A percentile compares a stretch with the other conserved stretches of the same genome.
These are phyloP conservation scores for Ophiostoma ulmi DNA, from an alignment of 2,329 filamentous ascomycete species.

Conservation along the genomic window DNA sequence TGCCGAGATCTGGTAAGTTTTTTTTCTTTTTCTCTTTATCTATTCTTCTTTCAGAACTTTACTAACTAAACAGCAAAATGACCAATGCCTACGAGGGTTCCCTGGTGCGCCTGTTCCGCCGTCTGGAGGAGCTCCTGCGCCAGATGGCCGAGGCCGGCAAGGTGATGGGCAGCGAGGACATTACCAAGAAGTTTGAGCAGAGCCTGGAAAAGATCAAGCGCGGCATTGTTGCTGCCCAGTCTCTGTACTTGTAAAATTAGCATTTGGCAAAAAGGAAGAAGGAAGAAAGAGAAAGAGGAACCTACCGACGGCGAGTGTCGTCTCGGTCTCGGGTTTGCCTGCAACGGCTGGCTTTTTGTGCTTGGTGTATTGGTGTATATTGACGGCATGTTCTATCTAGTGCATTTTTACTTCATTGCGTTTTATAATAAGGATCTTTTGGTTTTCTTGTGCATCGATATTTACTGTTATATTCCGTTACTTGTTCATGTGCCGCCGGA, in stretches of 20 bases:
- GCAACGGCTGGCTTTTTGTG: conserved; percentile 5
- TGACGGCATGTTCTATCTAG: conserved; percentile 10
- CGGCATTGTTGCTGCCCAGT: conserved; percentile 93
- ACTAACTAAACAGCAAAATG: conserved; percentile 66
- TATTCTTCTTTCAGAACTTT: not conserved
- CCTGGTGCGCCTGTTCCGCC: conserved; percentile 90
- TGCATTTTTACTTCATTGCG: not conserved
- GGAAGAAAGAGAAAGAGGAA: not conserved
- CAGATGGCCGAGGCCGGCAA: conserved; percentile 95
- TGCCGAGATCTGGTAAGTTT: conserved; percentile 83
- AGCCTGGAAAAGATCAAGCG: conserved; percentile 79
- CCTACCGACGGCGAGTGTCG: not conserved
- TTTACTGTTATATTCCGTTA: not conserved
- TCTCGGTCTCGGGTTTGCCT: conserved; percentile 3
- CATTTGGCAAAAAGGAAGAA: not conserved
- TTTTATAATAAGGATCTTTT: conserved; percentile 2
- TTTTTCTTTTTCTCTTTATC: not conserved
- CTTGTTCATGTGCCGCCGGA: not conserved
- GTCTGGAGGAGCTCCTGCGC: conserved; percentile 85
- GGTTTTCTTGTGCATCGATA: conserved; percentile 8
- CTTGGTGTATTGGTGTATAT: conserved; percentile 11
- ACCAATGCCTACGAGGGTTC: conserved; percentile 97
- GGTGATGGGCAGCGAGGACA: conserved; percentile 95
- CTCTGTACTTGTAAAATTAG: conserved; percentile 67
- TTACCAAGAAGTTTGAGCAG: conserved; percentile 86